Evolutionary conservation across 1,139 yeast species (phyloP).

Genomic region (Kurtzmaniella quercitrusa): DNA sequence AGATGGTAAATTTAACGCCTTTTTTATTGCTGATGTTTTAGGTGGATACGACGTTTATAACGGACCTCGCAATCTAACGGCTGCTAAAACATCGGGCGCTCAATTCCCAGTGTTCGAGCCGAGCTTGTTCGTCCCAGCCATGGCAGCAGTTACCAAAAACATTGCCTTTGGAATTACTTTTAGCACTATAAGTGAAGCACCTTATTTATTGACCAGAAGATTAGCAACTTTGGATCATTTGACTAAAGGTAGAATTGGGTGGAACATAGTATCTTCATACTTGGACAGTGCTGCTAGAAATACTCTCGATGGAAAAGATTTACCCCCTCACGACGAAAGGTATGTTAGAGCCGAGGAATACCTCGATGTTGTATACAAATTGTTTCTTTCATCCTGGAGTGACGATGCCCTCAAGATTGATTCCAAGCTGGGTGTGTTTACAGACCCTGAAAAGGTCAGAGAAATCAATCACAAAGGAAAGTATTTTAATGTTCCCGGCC

Average conservation of each 20-base stretch:
- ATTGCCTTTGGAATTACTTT: constrained; percentile 40
- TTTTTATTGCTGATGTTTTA: constrained; percentile 46
- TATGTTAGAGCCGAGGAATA: constrained; percentile 41
- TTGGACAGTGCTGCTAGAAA: constrained; percentile 40
- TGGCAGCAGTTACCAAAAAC: constrained; percentile 40
- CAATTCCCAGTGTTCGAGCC: constrained; percentile 43
- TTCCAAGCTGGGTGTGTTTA: constrained; percentile 26
- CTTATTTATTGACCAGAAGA: constrained; percentile 41
- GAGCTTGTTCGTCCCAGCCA: constrained; percentile 34
- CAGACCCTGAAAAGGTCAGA: constrained; percentile 38
- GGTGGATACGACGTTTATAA: constrained; percentile 42
- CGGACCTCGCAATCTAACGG: constrained; percentile 31
- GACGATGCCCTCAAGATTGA: constrained; percentile 40
- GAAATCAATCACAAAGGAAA: constrained; percentile 38
- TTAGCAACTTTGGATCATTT: constrained; percentile 40
- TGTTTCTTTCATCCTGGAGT: constrained; percentile 41
- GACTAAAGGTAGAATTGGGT: constrained; percentile 42
- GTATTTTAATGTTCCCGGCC: constrained; percentile 42
- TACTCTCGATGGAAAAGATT: constrained; percentile 26
- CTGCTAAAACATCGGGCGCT: constrained; percentile 37
- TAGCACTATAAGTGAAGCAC: constrained; percentile 41
- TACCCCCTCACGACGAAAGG: constrained; percentile 39
- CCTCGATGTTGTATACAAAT: constrained; percentile 35
- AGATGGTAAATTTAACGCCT: constrained; percentile 39
- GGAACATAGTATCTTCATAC: constrained; percentile 41